Base-by-base conservation (phyloP, 306 rosid genomes). In the Trifolium repens region DNA sequence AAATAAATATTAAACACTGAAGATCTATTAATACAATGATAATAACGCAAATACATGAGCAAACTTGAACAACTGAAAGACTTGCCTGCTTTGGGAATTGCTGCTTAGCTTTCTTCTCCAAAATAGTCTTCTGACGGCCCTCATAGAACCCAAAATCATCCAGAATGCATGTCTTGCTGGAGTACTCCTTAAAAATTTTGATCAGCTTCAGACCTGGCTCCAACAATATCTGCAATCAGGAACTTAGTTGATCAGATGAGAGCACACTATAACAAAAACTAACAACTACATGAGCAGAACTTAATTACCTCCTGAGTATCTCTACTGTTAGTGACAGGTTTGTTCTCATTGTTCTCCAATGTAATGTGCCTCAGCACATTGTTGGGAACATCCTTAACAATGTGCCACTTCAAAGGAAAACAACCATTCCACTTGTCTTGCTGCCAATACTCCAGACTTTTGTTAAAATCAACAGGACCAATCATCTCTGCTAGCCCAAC, bases 401-500 rank as follows among this genome's bases (percentile, higher is more conserved):
- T 67, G 77, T 90, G 97, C 99, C 99, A 94, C 87, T 89, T 94
- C 1, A 94, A 90, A 72, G 97, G 93, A 78, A 94, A 94, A 69
- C 96, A 94, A 63, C 99, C 99, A 58, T 90, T 94, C 99, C 99
- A 94, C 81, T 92, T 94, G 82, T 94, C 99, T 74, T 94, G 99
- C 59, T 94, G 99, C 99, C 99, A 94, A 81, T 94, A 94, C 88
- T 92, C 99, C 61, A 94, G 61, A 72, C 84, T 94, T 82, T 86
- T 89, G 78, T 92, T 86, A 68, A 94, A 94, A 82, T 94, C 99
- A 68, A 94, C 99, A 0, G 97, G 92, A 10, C 99, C 99, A 16
- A 83, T 42, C 99, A 94, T 94, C 87, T 94, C 99, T 0, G 99
- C 97, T 26, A 94, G 88, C 35, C 99, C 99, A 34, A 94, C 97